Base-by-base conservation (phyloP, 1,139 yeast genomes). In the Blastobotrys capitulatus region DNA sequence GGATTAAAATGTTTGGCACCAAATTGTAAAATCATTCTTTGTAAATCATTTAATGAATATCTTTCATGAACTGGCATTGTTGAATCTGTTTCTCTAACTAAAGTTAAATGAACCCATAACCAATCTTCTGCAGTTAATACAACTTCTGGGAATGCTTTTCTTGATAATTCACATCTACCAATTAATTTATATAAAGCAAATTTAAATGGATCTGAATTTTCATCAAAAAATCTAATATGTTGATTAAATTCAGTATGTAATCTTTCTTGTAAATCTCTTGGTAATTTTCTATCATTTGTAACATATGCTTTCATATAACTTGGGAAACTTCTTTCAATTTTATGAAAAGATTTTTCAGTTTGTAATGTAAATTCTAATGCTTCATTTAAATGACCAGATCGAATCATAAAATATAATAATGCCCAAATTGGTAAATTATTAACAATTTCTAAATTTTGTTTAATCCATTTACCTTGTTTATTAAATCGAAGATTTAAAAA, bases 371-470 rank as follows among this genome's bases (percentile, higher is more conserved):
- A 76, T 45, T 80, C 82, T 40, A 85, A 71, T 0, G 96, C 96
- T 56, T 90, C 98, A 38, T 78, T 71, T 54, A 79, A 71, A 57
- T 85, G 78, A 1, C 98, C 98, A 7, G 92, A 82, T 61, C 98
- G 81, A 50, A 92, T 67, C 57, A 92, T 73, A 66, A 86, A 90
- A 63, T 85, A 94, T 6, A 92, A 70, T 47, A 89, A 71, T 0
- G 96, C 96, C 98, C 98, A 92, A 19, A 92, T 78, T 4, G 97
- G 97, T 1, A 79, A 74, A 12, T 90, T 90, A 66, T 92, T 90
- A 25, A 88, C 82, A 51, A 82, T 70, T 36, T 82, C 77, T 46
- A 83, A 58, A 51, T 77, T 75, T 9, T 73, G 69, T 41, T 75
- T 60, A 45, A 71, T 72, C 82, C 83, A 80, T 34, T 71, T 66